These are phyloP conservation scores for Colletotrichum caudatum DNA, from an alignment of 2,329 filamentous ascomycete genomes.

Conservation along the genomic window DNA sequence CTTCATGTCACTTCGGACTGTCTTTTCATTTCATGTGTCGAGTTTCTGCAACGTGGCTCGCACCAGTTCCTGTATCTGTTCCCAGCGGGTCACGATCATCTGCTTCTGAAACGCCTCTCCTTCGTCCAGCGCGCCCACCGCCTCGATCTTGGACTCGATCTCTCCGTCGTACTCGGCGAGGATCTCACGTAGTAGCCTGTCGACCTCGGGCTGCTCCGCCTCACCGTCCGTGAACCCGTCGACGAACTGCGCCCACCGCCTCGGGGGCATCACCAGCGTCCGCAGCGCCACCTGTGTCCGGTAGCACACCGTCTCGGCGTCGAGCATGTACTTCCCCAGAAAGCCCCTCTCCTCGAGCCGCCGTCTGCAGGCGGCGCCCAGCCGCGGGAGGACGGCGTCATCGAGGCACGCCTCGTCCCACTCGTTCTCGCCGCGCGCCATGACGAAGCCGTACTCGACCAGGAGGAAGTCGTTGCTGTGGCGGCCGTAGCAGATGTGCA, in stretches of 20 bases:
- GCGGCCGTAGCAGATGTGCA: constrained; percentile 76
- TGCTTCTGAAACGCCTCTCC: constrained; percentile 53
- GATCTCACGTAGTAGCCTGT: constrained; percentile 53
- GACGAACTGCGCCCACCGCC: constrained; percentile 61
- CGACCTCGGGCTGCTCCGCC: constrained; percentile 54
- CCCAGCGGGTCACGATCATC: constrained; percentile 56
- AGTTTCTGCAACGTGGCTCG: constrained; percentile 51
- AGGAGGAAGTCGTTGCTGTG: constrained; percentile 81
- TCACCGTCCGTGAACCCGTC: constrained; percentile 60
- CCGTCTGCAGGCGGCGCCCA: constrained; percentile 51
- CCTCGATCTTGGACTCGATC: constrained; percentile 48
- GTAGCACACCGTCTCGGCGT: constrained; percentile 64
- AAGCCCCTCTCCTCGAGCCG: constrained; percentile 61
- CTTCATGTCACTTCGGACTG: neutral
- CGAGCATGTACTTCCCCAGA: constrained; percentile 64
- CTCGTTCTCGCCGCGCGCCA: constrained; percentile 58
- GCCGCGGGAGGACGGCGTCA: constrained; percentile 56
- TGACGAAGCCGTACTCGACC: constrained; percentile 72
- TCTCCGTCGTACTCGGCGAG: constrained; percentile 53
- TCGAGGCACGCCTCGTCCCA: constrained; percentile 65
- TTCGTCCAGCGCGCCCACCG: constrained; percentile 47
- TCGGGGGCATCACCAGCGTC: constrained; percentile 50
- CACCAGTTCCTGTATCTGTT: constrained; percentile 56
- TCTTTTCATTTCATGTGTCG: neutral
- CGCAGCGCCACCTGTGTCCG: constrained; percentile 67